Evolutionary conservation across 805 yeast species (phyloP).

Genomic region (Pichia thaimueangensis): DNA sequence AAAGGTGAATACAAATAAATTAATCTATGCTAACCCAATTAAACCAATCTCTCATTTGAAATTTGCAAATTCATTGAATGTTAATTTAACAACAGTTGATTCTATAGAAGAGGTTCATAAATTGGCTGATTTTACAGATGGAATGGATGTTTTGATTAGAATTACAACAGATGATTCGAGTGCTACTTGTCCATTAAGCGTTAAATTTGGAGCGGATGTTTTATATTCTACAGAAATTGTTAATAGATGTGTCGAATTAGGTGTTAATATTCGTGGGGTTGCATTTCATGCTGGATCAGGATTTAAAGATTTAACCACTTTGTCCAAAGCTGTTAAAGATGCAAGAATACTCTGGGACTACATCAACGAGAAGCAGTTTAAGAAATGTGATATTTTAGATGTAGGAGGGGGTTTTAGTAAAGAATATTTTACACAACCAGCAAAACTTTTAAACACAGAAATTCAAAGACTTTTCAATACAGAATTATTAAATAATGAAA

Average conservation of each 20-base stretch:
- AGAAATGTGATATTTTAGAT: conserved; percentile 49
- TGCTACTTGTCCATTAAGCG: conserved; percentile 79
- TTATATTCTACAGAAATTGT: conserved; percentile 49
- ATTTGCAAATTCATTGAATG: conserved; percentile 50
- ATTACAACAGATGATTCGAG: conserved; percentile 84
- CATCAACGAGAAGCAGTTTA: conserved; percentile 40
- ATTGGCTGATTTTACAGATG: conserved; percentile 39
- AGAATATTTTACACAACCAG: conserved; percentile 50
- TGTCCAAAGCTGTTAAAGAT: conserved; percentile 66
- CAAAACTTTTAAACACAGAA: conserved; percentile 43
- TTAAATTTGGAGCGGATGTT: conserved; percentile 82
- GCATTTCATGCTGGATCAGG: conserved; percentile 97
- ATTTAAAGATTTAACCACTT: conserved; percentile 63
- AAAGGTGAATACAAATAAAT: conserved; percentile 57
- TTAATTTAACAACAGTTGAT: conserved; percentile 81
- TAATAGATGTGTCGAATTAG: conserved; percentile 52
- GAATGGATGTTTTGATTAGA: conserved; percentile 66
- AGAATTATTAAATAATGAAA: conserved; percentile 20
- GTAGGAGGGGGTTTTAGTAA: conserved; percentile 91
- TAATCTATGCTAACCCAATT: conserved; percentile 92
- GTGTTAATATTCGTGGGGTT: conserved; percentile 69
- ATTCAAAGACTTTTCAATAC: conserved; percentile 61
- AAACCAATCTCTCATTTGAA: conserved; percentile 79
- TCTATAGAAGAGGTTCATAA: conserved; percentile 79
- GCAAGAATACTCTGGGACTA: conserved; percentile 60